Conservation (phyloP, 805 yeast genomes). For the Debaryomyces prosopidis region DNA sequence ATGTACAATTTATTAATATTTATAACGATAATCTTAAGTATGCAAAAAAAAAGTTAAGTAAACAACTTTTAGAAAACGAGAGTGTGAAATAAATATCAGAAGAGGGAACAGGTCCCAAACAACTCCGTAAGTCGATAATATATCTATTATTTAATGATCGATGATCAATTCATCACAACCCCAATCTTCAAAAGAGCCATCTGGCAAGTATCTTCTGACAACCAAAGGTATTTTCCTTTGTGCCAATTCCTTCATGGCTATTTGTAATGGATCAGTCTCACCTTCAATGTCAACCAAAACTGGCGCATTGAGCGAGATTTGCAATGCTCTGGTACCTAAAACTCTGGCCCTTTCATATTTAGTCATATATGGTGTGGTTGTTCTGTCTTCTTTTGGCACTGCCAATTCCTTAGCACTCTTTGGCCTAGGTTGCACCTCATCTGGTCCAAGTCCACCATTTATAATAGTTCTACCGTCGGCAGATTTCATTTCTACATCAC, state of each 20-base stretch:
- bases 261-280: constrained; percentile 97
- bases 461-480: constrained; percentile 74
- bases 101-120: neutral
- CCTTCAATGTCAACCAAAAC: constrained; percentile 97
- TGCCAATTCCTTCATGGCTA: constrained; percentile 94
- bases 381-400: constrained; percentile 82
- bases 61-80: neutral
- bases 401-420: constrained; percentile 79
- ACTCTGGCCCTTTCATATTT: constrained; percentile 98
- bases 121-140: neutral
- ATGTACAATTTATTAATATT: constrained; percentile 6
- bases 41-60: constrained; percentile 3
- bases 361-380: constrained; percentile 98
- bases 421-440: constrained; percentile 48
- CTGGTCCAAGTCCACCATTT: constrained; percentile 67
- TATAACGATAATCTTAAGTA: constrained; percentile 1
- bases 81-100: neutral
- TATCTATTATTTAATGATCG: constrained; percentile 49
- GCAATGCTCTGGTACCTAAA: constrained; percentile 95
- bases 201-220: constrained; percentile 94
- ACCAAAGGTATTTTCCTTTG: constrained; percentile 95
- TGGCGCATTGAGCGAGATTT: constrained; percentile 97
- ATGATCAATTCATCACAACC: constrained; percentile 96
- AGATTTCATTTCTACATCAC: constrained; percentile 49
- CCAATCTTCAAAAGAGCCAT: constrained; percentile 98